phyloP scores from a whole-genome alignment of 108 stramenopile genomes.

The Seminavis robusta region DNA sequence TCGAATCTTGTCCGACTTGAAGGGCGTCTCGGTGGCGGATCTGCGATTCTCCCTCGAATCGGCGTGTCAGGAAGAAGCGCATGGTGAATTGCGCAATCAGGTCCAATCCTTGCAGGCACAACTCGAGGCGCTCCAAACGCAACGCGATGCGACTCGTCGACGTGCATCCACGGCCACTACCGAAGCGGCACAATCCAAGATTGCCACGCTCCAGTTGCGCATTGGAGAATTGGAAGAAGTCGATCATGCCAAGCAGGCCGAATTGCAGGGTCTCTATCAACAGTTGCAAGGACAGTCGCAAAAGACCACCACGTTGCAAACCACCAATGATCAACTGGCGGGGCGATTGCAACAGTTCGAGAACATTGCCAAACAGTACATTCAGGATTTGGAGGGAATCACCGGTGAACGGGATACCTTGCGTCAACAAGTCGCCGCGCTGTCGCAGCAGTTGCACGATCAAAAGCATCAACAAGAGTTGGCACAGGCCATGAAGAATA shows the following conservation, averaged over 20 bases:
- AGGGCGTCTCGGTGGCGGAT: slow-evolving; percentile 58
- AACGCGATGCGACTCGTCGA: not conserved
- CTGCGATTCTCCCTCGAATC: slow-evolving; percentile 48
- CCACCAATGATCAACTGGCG: slow-evolving; percentile 36
- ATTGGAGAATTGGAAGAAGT: slow-evolving; percentile 80
- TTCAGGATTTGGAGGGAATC: slow-evolving; percentile 4
- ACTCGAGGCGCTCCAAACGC: slow-evolving; percentile 29
- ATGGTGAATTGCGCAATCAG: slow-evolving; percentile 52
- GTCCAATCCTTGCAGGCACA: slow-evolving; percentile 51
- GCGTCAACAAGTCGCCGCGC: slow-evolving; percentile 18
- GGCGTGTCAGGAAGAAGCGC: slow-evolving; percentile 71
- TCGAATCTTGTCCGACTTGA: slow-evolving; percentile 60
- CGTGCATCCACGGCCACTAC: not conserved
- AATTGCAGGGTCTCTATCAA: slow-evolving; percentile 49
- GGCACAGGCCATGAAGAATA: not conserved
- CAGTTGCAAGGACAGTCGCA: slow-evolving; percentile 31
- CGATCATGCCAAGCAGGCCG: slow-evolving; percentile 41
- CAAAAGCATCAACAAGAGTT: not conserved
- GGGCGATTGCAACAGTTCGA: slow-evolving; percentile 23
- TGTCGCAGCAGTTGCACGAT: slow-evolving; percentile 12
- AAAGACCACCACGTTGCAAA: slow-evolving; percentile 33
- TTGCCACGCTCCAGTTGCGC: slow-evolving; percentile 41
- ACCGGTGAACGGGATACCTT: slow-evolving; percentile 8
- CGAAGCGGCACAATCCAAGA: not conserved
- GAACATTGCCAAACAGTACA: slow-evolving; percentile 19